Evolutionary conservation across 129 eudicot genomes (phyloP).

Genomic region (Centaurea solstitialis): DNA sequence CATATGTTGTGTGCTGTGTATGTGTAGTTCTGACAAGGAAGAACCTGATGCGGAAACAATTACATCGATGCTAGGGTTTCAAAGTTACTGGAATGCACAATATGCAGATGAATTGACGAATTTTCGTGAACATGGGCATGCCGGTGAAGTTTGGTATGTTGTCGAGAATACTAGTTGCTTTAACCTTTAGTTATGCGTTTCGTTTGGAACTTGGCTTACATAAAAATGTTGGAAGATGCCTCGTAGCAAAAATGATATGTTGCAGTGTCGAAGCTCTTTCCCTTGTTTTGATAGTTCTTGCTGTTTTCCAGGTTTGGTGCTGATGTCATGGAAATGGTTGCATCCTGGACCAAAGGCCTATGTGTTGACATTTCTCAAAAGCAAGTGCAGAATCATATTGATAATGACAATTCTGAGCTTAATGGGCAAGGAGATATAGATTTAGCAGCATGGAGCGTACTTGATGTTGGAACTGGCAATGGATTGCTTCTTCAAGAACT

Average conservation of each 20-base stretch:
- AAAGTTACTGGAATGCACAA: constrained; percentile 93
- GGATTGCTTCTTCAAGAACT: constrained; percentile 98
- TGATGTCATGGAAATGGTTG: constrained; percentile 97
- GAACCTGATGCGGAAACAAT: constrained; percentile 88
- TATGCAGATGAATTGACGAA: constrained; percentile 90
- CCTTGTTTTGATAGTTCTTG: not conserved
- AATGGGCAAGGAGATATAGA: constrained; percentile 47
- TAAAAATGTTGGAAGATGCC: not conserved
- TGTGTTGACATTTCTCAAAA: constrained; percentile 68
- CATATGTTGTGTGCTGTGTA: constrained; percentile 18
- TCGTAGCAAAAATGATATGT: not conserved
- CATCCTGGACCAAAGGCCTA: constrained; percentile 84
- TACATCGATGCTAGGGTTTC: constrained; percentile 94
- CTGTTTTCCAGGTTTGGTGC: constrained; percentile 82
- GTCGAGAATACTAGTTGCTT: not conserved
- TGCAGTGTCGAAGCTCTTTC: not conserved
- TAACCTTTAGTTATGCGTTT: constrained; percentile 2
- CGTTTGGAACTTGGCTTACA: constrained; percentile 4
- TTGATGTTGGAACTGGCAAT: constrained; percentile 98
- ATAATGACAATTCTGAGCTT: constrained; percentile 35
- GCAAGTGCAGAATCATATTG: constrained; percentile 56
- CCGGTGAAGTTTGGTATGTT: constrained; percentile 96
- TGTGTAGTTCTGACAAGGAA: constrained; percentile 94
- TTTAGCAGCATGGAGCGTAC: constrained; percentile 79
- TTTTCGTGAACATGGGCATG: constrained; percentile 95